Percentiles rank a stretch among this genome's conserved stretches.
Evolutionary conservation across 2,329 filamentous ascomycete genomes (phyloP).

Genomic region (Colletotrichum tofieldiae): DNA sequence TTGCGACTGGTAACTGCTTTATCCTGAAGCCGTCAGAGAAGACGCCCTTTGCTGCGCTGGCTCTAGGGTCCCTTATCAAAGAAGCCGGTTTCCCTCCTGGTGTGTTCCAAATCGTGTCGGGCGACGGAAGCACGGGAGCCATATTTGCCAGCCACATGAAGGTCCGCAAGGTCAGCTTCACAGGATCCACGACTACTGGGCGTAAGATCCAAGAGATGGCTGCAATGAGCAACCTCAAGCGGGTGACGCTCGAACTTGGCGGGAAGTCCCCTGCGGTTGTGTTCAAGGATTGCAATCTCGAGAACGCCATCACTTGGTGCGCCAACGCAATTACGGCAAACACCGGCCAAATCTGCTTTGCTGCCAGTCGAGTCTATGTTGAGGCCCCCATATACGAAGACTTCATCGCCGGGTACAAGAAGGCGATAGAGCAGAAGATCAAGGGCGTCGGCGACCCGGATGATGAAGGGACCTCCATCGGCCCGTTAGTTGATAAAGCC

Average conservation of each 20-base stretch:
- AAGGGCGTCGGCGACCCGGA: slow-evolving; percentile 75
- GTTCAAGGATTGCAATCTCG: slow-evolving; percentile 75
- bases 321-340: slow-evolving; percentile 74
- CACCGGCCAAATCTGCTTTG: slow-evolving; percentile 82
- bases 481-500: slow-evolving; percentile 66
- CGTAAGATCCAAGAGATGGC: slow-evolving; percentile 76
- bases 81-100: slow-evolving; percentile 62
- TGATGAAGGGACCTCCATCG: slow-evolving; percentile 71
- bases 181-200: slow-evolving; percentile 78
- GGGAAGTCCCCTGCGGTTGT: slow-evolving; percentile 79
- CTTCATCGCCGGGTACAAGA: slow-evolving; percentile 73
- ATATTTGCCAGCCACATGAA: slow-evolving; percentile 49
- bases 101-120: slow-evolving; percentile 59
- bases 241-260: slow-evolving; percentile 81
- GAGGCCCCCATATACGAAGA: slow-evolving; percentile 70
- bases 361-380: slow-evolving; percentile 80
- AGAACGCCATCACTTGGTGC: slow-evolving; percentile 66
- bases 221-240: slow-evolving; percentile 75
- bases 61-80: slow-evolving; percentile 54
- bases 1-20: slow-evolving; percentile 62
- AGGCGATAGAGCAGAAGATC: slow-evolving; percentile 70
- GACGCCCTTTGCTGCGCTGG: slow-evolving; percentile 55
- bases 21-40: slow-evolving; percentile 63
- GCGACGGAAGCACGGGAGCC: slow-evolving; percentile 55
- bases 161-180: slow-evolving; percentile 76